Evolutionary conservation across 257 asterid species (phyloP), one percentile per base, ranked within the genome.

Genomic region (Scutellaria baicalensis): DNA sequence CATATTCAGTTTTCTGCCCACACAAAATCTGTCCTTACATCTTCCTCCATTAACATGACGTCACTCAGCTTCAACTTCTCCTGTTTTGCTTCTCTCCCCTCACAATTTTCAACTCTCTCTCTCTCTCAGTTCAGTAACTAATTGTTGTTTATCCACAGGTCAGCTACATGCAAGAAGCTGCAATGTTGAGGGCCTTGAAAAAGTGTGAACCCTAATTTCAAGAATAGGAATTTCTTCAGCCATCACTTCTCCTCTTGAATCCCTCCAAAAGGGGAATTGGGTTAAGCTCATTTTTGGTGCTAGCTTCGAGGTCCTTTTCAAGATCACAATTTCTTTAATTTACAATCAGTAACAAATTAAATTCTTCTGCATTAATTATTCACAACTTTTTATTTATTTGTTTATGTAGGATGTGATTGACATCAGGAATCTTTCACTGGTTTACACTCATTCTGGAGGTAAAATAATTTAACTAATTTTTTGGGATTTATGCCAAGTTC

Each of bases 211-310:
- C 0, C 79, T 90, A 8, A 57, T 88, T 10, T 9, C 55, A n/a
- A 85, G 77, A 74, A 70, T 13, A 38, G 89, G 86, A 35, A 66
- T 92, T 77, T 81, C 92, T 77, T 81, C 86, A 48, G 36, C 50
- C 9, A 70, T 74, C 33, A 86, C 91, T 13, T 68, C 95, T 50
- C 98, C 95, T 8, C 62, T 81, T 4, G 79, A 82, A 61, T 90
- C 98, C 49, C 93, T 92, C 36, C 89, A 61, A 50, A 73, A 64
- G 42, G 98, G 98, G 6, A 92, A 90, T 42, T 92, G 98, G 98
- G 97, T 90, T 27, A 92, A 92, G 85, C 90, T 92, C 80, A 90
- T 92, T 33, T 92, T 95, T 59, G 98, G 98, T 70, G 98, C 98
- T 71, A 92, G 98, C 79, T 92, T 92, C 69, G 98, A 92, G 95